These are phyloP conservation scores for Endogone sp. DNA, from an alignment of 192 early-diverging fungal genomes.

Conservation along the genomic window DNA sequence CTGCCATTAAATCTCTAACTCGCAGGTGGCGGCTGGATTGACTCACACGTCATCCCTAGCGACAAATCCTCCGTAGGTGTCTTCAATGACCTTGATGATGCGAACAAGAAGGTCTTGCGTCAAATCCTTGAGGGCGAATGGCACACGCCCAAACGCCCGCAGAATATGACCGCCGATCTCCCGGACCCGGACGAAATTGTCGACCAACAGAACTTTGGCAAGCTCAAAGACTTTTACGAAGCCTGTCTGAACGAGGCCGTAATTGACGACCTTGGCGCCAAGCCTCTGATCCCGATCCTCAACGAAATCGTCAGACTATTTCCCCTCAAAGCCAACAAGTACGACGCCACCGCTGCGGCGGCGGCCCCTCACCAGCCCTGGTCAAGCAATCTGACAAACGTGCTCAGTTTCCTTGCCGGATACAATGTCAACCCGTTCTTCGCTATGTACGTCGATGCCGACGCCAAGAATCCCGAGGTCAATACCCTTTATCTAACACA, in stretches of 20 bases:
- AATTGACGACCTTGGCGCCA: conserved; percentile 30
- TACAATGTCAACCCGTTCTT: conserved; percentile 40
- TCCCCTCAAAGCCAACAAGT: conserved; percentile 10
- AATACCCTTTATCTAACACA: conserved; percentile 48
- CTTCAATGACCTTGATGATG: conserved; percentile 15
- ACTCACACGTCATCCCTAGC: conserved; percentile 50
- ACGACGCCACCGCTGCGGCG: not conserved
- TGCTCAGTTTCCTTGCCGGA: conserved; percentile 20
- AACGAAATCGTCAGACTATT: conserved; percentile 28
- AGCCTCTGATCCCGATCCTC: conserved; percentile 35
- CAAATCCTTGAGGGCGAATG: conserved; percentile 46
- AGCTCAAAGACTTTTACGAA: conserved; percentile 50
- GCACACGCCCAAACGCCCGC: conserved; percentile 8
- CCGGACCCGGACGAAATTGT: conserved; percentile 37
- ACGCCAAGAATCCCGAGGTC: conserved; percentile 53
- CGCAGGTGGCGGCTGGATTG: conserved; percentile 56
- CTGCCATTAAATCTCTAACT: not conserved
- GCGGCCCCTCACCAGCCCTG: not conserved
- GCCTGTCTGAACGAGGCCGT: conserved; percentile 47
- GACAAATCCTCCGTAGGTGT: conserved; percentile 42
- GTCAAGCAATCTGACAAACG: conserved; percentile 24
- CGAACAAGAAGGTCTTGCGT: conserved; percentile 35
- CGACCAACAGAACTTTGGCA: conserved; percentile 48
- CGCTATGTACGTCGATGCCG: conserved; percentile 39
- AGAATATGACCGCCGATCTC: conserved; percentile 9